A percentile compares a stretch with the other conserved stretches of the same genome.
phyloP scores from a whole-genome alignment of 805 yeast genomes.

The Saccharomycopsis vini region DNA sequence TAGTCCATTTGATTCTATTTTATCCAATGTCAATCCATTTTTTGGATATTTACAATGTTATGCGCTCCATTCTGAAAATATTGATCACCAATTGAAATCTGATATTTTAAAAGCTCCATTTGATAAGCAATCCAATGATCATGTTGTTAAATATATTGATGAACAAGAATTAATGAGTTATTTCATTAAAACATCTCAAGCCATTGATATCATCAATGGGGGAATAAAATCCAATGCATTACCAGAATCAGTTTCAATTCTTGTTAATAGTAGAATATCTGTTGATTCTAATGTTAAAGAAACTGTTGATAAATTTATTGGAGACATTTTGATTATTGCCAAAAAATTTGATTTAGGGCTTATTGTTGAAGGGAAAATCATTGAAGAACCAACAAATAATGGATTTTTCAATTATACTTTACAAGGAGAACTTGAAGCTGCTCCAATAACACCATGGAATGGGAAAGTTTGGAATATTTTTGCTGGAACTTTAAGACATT shows the following conservation, averaged over 20 bases:
- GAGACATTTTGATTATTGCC: constrained; percentile 35
- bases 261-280: constrained; percentile 57
- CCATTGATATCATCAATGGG: constrained; percentile 57
- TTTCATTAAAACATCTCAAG: constrained; percentile 53
- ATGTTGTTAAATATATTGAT: constrained; percentile 25
- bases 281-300: constrained; percentile 43
- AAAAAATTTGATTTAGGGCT: constrained; percentile 41
- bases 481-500: constrained; percentile 54
- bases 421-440: constrained; percentile 34
- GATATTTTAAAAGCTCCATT: constrained; percentile 30
- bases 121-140: constrained; percentile 29
- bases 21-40: constrained; percentile 52
- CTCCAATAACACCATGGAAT: constrained; percentile 42
- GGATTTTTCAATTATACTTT: constrained; percentile 36
- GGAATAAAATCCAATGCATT: constrained; percentile 72
- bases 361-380: constrained; percentile 28
- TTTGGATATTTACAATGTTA: constrained; percentile 49
- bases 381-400: constrained; percentile 24
- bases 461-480: constrained; percentile 45
- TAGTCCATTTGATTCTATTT: constrained; percentile 40
- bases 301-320: constrained; percentile 31
- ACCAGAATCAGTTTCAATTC: constrained; percentile 51
- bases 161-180: constrained; percentile 25
- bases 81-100: constrained; percentile 23
- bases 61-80: constrained; percentile 39